phyloP scores from a whole-genome alignment of 2,329 filamentous ascomycete genomes.

The Microdochium paspali region DNA sequence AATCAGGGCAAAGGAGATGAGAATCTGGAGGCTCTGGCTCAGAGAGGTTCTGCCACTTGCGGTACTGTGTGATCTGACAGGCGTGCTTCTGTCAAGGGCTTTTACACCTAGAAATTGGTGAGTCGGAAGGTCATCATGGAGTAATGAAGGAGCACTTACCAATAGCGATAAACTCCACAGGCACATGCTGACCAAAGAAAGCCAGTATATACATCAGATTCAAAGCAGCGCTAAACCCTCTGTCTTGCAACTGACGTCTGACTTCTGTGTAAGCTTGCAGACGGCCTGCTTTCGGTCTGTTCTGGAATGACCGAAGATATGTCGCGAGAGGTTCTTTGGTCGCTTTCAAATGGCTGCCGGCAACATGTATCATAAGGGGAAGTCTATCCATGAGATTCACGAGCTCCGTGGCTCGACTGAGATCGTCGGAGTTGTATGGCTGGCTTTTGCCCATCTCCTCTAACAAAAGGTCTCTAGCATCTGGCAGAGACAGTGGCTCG shows the following conservation, averaged over 20 bases:
- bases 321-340: constrained; percentile 51
- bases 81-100: constrained; percentile 33
- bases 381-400: constrained; percentile 55
- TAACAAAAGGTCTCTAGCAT: constrained; percentile 52
- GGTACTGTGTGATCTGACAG: constrained; percentile 32
- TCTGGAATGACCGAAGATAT: constrained; percentile 48
- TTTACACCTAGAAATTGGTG: constrained; percentile 25
- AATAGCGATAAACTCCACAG: constrained; percentile 54
- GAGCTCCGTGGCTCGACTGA: constrained; percentile 47
- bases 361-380: constrained; percentile 59
- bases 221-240: constrained; percentile 42
- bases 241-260: constrained; percentile 35
- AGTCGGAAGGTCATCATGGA: constrained; percentile 1
- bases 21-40: constrained; percentile 37
- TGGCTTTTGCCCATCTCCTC: constrained; percentile 50
- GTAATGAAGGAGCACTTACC: constrained; percentile 25
- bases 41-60: constrained; percentile 24
- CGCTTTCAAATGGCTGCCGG: constrained; percentile 51
- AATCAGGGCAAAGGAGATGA: constrained; percentile 42
- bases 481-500: constrained; percentile 39
- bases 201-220: constrained; percentile 56
- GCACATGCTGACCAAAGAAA: constrained; percentile 56
- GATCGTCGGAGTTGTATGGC: constrained; percentile 44
- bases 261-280: constrained; percentile 38
- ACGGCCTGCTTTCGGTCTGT: constrained; percentile 42